phyloP scores from a whole-genome alignment of 2,329 filamentous ascomycete genomes.

The Sporothrix mexicana region DNA sequence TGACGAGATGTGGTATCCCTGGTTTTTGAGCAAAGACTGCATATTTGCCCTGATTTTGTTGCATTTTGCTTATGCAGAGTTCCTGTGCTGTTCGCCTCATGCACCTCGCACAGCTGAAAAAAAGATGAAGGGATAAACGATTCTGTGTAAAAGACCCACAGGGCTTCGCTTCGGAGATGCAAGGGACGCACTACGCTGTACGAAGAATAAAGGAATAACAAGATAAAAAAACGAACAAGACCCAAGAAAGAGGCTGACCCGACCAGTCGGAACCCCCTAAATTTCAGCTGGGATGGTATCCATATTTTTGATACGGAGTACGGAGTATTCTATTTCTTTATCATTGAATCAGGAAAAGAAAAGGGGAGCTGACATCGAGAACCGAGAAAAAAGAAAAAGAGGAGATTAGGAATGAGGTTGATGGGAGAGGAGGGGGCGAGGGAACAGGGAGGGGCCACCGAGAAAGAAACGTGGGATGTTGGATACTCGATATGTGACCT shows the following conservation, averaged over 20 bases:
- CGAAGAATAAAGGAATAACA: background rate
- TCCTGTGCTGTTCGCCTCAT: too few relatives aligned
- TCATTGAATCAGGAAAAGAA: too few relatives aligned
- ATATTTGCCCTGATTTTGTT: too few relatives aligned
- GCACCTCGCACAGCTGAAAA: background rate
- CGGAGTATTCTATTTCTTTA: background rate
- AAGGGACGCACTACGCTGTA: background rate
- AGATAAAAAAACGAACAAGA: background rate
- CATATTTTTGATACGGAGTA: background rate
- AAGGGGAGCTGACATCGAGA: background rate
- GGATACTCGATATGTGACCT: background rate
- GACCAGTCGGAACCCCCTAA: slow-evolving; percentile 6
- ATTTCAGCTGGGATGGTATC: background rate
- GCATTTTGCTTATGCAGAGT: too few relatives aligned
- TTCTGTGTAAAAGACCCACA: background rate
- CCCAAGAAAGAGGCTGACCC: background rate
- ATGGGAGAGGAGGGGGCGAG: too few relatives aligned
- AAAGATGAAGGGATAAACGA: background rate
- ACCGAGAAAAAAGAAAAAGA: background rate
- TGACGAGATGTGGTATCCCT: background rate
- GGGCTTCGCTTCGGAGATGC: background rate
- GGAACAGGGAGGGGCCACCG: slow-evolving; percentile 6
- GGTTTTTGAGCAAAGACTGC: too few relatives aligned
- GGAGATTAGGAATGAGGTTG: too few relatives aligned
- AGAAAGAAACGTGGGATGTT: slow-evolving; percentile 2